Evolutionary conservation across 108 stramenopile genomes (phyloP).

Genomic region (Pseudonitzschia multiseries): DNA sequence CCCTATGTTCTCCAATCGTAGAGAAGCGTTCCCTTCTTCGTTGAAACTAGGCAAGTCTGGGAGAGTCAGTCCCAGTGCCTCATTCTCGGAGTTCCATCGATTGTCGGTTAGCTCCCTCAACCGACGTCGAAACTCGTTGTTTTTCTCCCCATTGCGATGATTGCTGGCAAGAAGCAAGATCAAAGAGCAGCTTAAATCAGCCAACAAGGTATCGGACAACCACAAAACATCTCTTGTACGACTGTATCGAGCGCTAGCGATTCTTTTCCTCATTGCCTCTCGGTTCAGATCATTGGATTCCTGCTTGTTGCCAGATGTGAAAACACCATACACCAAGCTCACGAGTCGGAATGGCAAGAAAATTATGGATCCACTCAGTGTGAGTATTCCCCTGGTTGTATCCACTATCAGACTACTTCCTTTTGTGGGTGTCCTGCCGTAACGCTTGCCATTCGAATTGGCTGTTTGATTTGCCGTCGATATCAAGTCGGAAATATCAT

Average conservation of each 20-base stretch:
- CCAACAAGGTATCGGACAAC: slow-evolving; percentile 66
- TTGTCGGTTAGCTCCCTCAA: slow-evolving; percentile 62
- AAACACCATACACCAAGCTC: slow-evolving; percentile 46
- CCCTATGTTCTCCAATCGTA: not conserved
- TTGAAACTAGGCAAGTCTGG: slow-evolving; percentile 30
- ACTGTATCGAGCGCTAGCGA: slow-evolving; percentile 16
- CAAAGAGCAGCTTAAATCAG: slow-evolving; percentile 61
- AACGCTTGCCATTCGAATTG: not conserved
- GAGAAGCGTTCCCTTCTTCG: slow-evolving; percentile 13
- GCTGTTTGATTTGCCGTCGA: not conserved
- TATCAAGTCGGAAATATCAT: not conserved
- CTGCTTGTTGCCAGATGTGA: slow-evolving; percentile 12
- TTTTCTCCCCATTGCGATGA: slow-evolving; percentile 35
- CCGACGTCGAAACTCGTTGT: slow-evolving; percentile 62
- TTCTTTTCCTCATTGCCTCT: slow-evolving; percentile 3
- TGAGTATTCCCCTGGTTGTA: slow-evolving; percentile 64
- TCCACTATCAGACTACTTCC: slow-evolving; percentile 51
- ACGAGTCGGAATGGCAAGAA: slow-evolving; percentile 76
- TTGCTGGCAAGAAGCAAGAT: slow-evolving; percentile 68
- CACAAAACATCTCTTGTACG: slow-evolving; percentile 72
- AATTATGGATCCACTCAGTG: slow-evolving; percentile 61
- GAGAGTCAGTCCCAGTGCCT: not conserved
- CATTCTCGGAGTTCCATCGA: slow-evolving; percentile 52
- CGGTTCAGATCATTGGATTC: slow-evolving; percentile 7
- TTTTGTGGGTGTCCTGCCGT: slow-evolving; percentile 8